phyloP scores from a whole-genome alignment of 352 stramenopile species.

The Phytophthora cryptogea region DNA sequence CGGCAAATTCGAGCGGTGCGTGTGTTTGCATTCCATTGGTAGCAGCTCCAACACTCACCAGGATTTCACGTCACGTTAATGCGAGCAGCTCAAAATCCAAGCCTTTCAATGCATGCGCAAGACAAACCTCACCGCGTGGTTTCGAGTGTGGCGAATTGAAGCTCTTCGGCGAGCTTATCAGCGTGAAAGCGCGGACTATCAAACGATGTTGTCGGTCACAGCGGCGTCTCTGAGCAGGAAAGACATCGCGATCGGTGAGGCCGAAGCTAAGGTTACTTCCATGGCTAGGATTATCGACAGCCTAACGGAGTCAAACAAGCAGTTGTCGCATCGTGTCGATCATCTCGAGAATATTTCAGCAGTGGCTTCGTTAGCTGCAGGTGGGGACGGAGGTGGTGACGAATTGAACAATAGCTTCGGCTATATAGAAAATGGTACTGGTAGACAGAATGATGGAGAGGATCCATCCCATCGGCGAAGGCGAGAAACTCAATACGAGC shows the following conservation, averaged over 20 bases:
- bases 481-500: slow-evolving; percentile 51
- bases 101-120: slow-evolving; percentile 59
- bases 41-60: neutral
- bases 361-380: slow-evolving; percentile 18
- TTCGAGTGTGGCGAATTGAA: slow-evolving; percentile 76
- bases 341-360: slow-evolving; percentile 61
- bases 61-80: neutral
- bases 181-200: slow-evolving; percentile 76
- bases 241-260: slow-evolving; percentile 68
- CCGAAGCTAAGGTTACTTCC: slow-evolving; percentile 65
- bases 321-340: slow-evolving; percentile 65
- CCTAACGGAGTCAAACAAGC: slow-evolving; percentile 75
- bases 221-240: slow-evolving; percentile 76
- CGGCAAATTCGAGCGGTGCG: slow-evolving; percentile 51
- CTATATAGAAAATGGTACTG: slow-evolving; percentile 9
- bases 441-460: slow-evolving; percentile 2
- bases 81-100: slow-evolving; percentile 57
- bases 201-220: slow-evolving; percentile 82
- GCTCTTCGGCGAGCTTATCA: slow-evolving; percentile 72
- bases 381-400: slow-evolving; percentile 13
- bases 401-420: slow-evolving; percentile 5
- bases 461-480: slow-evolving; percentile 13
- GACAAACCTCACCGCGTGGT: slow-evolving; percentile 61
- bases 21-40: neutral
- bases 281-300: slow-evolving; percentile 83